Base-by-base conservation (phyloP, 179 eudicot genomes). In the Beta macrorhiza region DNA sequence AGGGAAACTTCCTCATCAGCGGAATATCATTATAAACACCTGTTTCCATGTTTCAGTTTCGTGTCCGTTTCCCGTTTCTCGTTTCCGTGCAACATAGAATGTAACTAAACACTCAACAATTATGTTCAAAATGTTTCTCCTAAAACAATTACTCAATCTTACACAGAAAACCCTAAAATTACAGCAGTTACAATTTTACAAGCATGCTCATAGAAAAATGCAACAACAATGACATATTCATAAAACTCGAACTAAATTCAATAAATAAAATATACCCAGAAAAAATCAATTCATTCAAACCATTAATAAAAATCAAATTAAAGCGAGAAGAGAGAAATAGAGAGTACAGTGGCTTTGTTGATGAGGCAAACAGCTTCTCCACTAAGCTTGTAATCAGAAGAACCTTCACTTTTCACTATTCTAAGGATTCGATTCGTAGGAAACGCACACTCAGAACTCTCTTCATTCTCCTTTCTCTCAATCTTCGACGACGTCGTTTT, bases 331-430 rank as follows among this genome's bases (percentile, higher is more conserved):
- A 64, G 55, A 79, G 32, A 63, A 0, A 61, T n/a, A 63, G 64
- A 55, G 17, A 72, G 52, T 89, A 90, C 94, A 87, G 93, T 45
- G 37, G 97, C 93, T 88, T 90, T 90, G 79, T 93, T 93, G 77
- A 92, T 83, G 80, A 92, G 87, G 56, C 89, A 92, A 79, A 87
- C 84, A 51, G 97, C 89, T 76, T 93, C 97, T 17, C 82, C 86
- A 67, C 87, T 80, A 51, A 93, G 82, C 53, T 87, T 89, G 82
- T 78, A 70, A 79, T 89, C 90, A 37, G 88, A 62, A 49, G 88
- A 58, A 47, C 78, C 87, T 45, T 90, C 92, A 61, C 87, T 86
- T 84, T 87, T 90, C 3, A 91, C 82, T 52, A 93, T 93, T 82
- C 91, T 74, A 19, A 80, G 79, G 5, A 92, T 74, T 32, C 96